Percentiles rank a stretch among this genome's conserved stretches.
Conservation (phyloP, 306 rosid genomes). For the Canavalia ensiformis region DNA sequence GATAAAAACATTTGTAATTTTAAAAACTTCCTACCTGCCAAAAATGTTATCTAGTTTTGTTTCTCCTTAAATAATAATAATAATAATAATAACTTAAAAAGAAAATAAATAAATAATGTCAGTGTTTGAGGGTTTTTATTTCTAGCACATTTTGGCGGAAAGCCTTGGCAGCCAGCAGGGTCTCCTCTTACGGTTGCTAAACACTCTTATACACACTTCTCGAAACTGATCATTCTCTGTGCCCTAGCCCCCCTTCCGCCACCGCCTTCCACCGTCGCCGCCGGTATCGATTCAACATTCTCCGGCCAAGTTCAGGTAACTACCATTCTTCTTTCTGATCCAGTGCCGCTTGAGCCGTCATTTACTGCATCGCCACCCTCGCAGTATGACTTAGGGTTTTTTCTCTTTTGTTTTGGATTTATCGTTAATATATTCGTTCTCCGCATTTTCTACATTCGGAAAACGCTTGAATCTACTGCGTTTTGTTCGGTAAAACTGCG, state of each 20-base stretch:
- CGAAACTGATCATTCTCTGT: constrained; percentile 29
- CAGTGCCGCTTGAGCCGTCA: neutral
- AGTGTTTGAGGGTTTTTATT: too few species aligned
- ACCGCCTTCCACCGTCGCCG: constrained; percentile 6
- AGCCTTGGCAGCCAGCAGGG: too few species aligned
- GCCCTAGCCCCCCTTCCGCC: constrained; percentile 47
- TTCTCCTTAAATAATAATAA: neutral
- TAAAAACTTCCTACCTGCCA: neutral
- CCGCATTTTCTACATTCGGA: neutral
- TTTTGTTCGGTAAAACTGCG: constrained; percentile 20
- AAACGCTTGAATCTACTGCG: constrained; percentile 38
- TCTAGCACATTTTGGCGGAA: too few species aligned
- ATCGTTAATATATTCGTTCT: neutral
- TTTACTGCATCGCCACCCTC: constrained; percentile 22
- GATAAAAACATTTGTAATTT: neutral
- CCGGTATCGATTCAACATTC: neutral
- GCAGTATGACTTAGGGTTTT: constrained; percentile 31
- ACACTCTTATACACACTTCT: neutral
- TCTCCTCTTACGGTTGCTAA: too few species aligned
- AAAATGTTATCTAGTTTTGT: neutral
- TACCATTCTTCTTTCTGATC: constrained; percentile 28
- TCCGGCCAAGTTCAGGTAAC: constrained; percentile 41
- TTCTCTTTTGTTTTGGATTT: neutral
- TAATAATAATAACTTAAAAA: too few species aligned
- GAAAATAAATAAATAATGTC: too few species aligned